Evolutionary conservation across 176 grass and related monocot species (phyloP).

Genomic region (Poa annua): DNA sequence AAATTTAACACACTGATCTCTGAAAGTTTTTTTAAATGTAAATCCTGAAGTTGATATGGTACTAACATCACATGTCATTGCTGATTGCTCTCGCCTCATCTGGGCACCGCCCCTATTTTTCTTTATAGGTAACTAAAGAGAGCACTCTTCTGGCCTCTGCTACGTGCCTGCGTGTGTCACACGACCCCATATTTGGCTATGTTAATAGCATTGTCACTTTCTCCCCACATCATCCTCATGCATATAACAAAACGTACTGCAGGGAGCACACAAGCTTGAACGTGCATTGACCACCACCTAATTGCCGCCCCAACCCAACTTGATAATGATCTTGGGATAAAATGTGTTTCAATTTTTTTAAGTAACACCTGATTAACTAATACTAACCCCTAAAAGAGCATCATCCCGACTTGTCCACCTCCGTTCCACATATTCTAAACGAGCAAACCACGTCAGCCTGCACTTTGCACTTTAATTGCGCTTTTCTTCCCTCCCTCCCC

Average conservation of each 20-base stretch:
- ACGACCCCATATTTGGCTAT: background rate
- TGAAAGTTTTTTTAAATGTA: too few species aligned
- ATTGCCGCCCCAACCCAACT: background rate
- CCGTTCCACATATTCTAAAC: background rate
- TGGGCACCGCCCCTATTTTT: background rate
- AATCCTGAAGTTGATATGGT: background rate
- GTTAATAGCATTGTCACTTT: background rate
- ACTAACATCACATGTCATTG: background rate
- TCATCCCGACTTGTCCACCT: conserved; percentile 21
- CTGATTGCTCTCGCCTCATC: background rate
- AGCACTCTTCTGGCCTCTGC: background rate
- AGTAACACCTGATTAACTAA: background rate
- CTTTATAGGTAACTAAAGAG: background rate
- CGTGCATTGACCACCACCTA: background rate
- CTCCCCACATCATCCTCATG: background rate
- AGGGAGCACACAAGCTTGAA: background rate
- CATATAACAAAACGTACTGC: background rate
- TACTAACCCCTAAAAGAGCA: conserved; percentile 9
- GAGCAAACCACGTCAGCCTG: conserved; percentile 13
- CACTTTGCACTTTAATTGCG: background rate
- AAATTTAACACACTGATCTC: background rate
- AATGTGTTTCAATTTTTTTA: conserved; percentile 4
- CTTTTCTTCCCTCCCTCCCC: background rate
- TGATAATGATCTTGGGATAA: conserved; percentile 17
- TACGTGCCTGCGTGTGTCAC: background rate